Evolutionary conservation across 208 protist species (phyloP), one percentile per base, ranked within the genome.

Genomic region (Crithidia bombi): DNA sequence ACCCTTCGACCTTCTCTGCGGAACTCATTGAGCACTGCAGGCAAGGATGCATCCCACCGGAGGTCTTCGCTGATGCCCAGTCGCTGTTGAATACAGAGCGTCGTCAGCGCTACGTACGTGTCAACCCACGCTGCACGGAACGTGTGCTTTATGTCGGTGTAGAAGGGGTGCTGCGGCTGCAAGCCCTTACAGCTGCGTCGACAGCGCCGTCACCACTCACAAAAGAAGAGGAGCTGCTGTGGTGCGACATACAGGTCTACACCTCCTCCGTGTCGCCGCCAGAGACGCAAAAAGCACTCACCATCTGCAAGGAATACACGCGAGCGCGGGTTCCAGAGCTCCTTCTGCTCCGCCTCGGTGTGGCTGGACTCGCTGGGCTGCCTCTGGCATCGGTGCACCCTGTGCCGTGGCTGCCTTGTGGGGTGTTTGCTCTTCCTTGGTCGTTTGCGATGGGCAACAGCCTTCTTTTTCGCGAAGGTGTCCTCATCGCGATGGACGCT

Each of bases 401-500:
- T 1, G 82, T 94, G 25, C 21, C 58, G 17, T 94, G 91, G 89
- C 73, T 96, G 30, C 86, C 87, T 2, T 89, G 69, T 69, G 36
- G 64, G n/a, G 69, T 59, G 38, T 91, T 83, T 38, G 26, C 78
- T 2, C 17, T 96, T 25, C 86, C 87, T 10, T 73, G 80, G 19
- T 41, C 52, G 12, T 64, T 75, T 11, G 6, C 81, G 6, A 52
- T 94, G 57, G 58, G 52, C 30, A 35, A 41, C 10, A 62, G 52
- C n/a, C 41, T 65, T n/a, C 17, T 83, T 12, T 91, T 83, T 65
- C 68, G 51, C 0, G 64, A 69, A 23, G 86, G 87, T 5, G 47
- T 43, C 7, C 47, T 95, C n/a, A 59, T 86, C 5, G 79, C 82
- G 19, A 96, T 97, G 90, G 93, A 97, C 52, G 90, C 88, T 0